Percentiles rank a stretch among this genome's conserved stretches.
These are phyloP conservation scores for Amesomyces nigricolor DNA, from an alignment of 2,329 filamentous ascomycete species.

Conservation along the genomic window DNA sequence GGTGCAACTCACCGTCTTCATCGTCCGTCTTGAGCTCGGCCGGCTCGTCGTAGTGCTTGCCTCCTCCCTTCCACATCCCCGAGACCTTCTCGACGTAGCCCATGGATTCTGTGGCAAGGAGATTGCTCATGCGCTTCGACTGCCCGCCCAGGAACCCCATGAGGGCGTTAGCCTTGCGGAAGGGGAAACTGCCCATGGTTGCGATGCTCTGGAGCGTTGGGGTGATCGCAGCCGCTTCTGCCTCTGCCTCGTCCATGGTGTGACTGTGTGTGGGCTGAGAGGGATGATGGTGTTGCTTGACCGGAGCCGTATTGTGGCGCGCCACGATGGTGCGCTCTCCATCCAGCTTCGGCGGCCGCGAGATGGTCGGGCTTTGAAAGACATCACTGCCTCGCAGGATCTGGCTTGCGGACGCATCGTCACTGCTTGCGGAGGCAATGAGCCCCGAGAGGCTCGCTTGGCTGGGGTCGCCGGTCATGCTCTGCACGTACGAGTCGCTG, in stretches of 20 bases:
- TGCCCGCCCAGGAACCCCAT: conserved; percentile 76
- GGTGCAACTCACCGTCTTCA: conserved; percentile 47
- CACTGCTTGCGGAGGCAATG: conserved; percentile 60
- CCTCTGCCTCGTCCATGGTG: conserved; percentile 30
- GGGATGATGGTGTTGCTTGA: conserved; percentile 23
- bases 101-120: conserved; percentile 87
- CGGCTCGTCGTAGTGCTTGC: conserved; percentile 75
- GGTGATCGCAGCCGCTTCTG: conserved; percentile 32
- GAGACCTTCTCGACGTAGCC: conserved; percentile 95
- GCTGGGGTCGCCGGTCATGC: conserved; percentile 59
- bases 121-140: conserved; percentile 72
- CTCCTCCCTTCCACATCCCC: conserved; percentile 90
- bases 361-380: conserved; percentile 73
- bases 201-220: conserved; percentile 48
- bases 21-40: conserved; percentile 48
- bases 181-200: conserved; percentile 65
- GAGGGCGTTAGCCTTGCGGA: conserved; percentile 77
- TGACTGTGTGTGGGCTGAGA: conserved; percentile 37
- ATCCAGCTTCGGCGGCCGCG: conserved; percentile 34
- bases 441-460: conserved; percentile 57
- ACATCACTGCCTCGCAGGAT: conserved; percentile 83
- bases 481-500: conserved; percentile 70
- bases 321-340: neutral
- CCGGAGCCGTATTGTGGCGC: conserved; percentile 8
- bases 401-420: conserved; percentile 84